Conservation (phyloP, 352 stramenopile species). For the Phytophthora hibernalis region DNA sequence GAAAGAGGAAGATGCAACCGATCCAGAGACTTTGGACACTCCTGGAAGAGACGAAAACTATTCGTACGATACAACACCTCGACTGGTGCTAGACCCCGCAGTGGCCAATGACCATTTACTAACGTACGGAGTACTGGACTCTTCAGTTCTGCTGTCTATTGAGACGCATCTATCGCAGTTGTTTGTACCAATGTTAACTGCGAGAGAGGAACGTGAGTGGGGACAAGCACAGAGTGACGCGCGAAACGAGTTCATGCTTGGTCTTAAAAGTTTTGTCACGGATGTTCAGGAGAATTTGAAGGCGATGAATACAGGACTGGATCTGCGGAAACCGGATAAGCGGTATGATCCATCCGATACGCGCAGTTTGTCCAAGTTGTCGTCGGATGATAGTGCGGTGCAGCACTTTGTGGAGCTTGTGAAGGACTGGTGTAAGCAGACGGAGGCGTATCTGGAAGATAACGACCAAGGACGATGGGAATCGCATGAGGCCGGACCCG, state of each 20-base stretch:
- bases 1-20: slow-evolving; percentile 5
- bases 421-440: slow-evolving; percentile 91
- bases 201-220: slow-evolving; percentile 57
- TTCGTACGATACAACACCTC: slow-evolving; percentile 25
- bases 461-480: slow-evolving; percentile 85
- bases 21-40: slow-evolving; percentile 34
- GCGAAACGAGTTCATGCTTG: slow-evolving; percentile 86
- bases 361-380: slow-evolving; percentile 71
- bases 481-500: slow-evolving; percentile 79
- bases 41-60: slow-evolving; percentile 7
- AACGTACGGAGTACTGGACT: slow-evolving; percentile 74
- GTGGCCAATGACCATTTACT: slow-evolving; percentile 78
- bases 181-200: slow-evolving; percentile 65
- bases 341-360: slow-evolving; percentile 74
- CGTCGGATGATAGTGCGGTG: slow-evolving; percentile 73
- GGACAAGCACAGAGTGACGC: slow-evolving; percentile 68
- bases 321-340: slow-evolving; percentile 89
- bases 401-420: slow-evolving; percentile 90
- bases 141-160: slow-evolving; percentile 72
- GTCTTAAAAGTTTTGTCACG: slow-evolving; percentile 78
- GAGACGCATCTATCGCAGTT: slow-evolving; percentile 79
- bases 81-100: slow-evolving; percentile 54
- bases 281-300: slow-evolving; percentile 92
- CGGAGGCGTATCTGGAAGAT: slow-evolving; percentile 86
- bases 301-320: slow-evolving; percentile 87